Evolutionary conservation across 2,329 filamentous ascomycete genomes (phyloP).

Genomic region (Ascochyta koolunga): DNA sequence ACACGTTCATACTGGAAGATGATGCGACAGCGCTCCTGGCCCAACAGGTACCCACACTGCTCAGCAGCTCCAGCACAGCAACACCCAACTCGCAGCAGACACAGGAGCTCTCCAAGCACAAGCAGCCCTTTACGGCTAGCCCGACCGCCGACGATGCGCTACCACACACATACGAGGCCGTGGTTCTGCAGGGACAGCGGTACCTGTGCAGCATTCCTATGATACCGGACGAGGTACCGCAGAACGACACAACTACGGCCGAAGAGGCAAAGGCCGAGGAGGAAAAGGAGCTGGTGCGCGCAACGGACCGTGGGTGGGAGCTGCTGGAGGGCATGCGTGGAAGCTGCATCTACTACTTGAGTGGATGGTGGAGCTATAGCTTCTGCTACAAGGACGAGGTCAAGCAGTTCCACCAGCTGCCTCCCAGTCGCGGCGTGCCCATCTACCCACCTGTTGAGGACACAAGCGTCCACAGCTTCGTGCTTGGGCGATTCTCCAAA

Average conservation of each 20-base stretch:
- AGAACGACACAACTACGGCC: slow-evolving; percentile 69
- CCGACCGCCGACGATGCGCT: slow-evolving; percentile 28
- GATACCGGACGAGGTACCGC: slow-evolving; percentile 60
- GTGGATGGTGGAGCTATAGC: slow-evolving; percentile 94
- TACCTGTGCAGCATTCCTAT: slow-evolving; percentile 87
- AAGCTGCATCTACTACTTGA: slow-evolving; percentile 80
- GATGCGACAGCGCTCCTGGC: slow-evolving; percentile 69
- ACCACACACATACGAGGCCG: slow-evolving; percentile 68
- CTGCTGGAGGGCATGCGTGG: slow-evolving; percentile 78
- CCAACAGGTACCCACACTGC: slow-evolving; percentile 24
- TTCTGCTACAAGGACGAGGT: slow-evolving; percentile 91
- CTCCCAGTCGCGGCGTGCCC: slow-evolving; percentile 70
- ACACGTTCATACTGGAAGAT: slow-evolving; percentile 72
- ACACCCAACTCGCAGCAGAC: slow-evolving; percentile 43
- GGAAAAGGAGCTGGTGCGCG: slow-evolving; percentile 78
- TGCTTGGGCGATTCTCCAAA: slow-evolving; percentile 68
- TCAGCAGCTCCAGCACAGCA: slow-evolving; percentile 34
- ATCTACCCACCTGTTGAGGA: slow-evolving; percentile 77
- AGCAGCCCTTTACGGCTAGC: slow-evolving; percentile 23
- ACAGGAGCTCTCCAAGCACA: slow-evolving; percentile 44
- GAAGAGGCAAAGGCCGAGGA: slow-evolving; percentile 74
- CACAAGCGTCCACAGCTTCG: slow-evolving; percentile 74
- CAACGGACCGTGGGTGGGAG: slow-evolving; percentile 78
- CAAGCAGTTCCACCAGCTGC: slow-evolving; percentile 86
- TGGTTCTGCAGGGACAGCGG: slow-evolving; percentile 71